Conservation (phyloP, 1,284 basidiomycete genomes). For the Cryptococcus maquisensis region DNA sequence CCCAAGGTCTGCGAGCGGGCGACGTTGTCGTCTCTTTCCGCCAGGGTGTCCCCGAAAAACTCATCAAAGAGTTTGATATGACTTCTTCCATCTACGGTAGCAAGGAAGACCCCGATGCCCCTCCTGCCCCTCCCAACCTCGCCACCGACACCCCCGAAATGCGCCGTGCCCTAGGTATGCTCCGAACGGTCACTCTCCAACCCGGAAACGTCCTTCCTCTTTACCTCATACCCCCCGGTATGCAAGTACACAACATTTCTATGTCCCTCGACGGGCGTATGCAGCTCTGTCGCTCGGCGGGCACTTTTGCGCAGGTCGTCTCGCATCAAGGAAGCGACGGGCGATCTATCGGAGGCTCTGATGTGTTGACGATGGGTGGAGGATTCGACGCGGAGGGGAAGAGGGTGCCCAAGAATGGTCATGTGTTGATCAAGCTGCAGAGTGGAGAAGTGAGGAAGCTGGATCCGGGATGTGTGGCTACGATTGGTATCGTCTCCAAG, state of each 20-base stretch:
- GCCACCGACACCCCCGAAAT: constrained; percentile 18
- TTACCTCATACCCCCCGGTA: constrained; percentile 85
- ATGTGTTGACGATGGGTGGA: constrained; percentile 39
- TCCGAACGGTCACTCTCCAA: constrained; percentile 79
- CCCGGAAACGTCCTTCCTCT: constrained; percentile 92
- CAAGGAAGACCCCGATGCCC: neutral
- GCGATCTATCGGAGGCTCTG: constrained; percentile 37
- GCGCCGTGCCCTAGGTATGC: constrained; percentile 67
- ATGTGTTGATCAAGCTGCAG: constrained; percentile 72
- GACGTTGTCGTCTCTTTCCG: constrained; percentile 85
- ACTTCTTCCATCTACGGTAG: constrained; percentile 35
- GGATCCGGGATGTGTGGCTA: constrained; percentile 76
- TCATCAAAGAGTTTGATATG: constrained; percentile 61
- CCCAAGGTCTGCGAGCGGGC: constrained; percentile 82
- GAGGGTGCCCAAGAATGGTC: constrained; percentile 30
- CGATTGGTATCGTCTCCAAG: constrained; percentile 90
- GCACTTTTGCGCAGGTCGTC: constrained; percentile 77
- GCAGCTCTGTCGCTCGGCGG: constrained; percentile 83
- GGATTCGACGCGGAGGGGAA: constrained; percentile 22
- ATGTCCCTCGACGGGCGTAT: constrained; percentile 72
- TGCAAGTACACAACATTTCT: constrained; percentile 81
- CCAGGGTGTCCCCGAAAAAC: constrained; percentile 68
- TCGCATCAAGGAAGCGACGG: constrained; percentile 57
- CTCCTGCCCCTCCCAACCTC: constrained; percentile 1
- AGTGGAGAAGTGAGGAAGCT: constrained; percentile 90